A percentile compares a stretch with the other conserved stretches of the same genome.
phyloP scores from a whole-genome alignment of 2,329 filamentous ascomycete species.

The Alternaria novae-zelandiae region DNA sequence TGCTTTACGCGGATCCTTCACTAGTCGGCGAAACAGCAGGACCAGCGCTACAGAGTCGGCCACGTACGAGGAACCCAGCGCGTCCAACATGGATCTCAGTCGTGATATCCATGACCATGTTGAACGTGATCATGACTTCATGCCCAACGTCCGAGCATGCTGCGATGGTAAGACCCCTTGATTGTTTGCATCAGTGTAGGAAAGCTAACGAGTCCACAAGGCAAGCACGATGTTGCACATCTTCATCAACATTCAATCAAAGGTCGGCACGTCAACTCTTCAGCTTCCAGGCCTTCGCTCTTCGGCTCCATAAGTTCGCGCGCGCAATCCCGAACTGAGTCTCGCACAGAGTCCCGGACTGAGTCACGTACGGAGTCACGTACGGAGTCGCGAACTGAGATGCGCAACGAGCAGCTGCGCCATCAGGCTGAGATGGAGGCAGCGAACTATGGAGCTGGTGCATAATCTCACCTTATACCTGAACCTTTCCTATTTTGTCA shows the following conservation, averaged over 20 bases:
- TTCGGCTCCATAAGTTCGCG: conserved; percentile 44
- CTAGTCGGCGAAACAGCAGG: conserved; percentile 52
- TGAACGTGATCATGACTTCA: conserved; percentile 75
- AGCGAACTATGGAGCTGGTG: conserved; percentile 35
- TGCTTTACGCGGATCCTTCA: conserved; percentile 57
- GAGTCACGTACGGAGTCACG: conserved; percentile 34
- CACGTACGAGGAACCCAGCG: conserved; percentile 64
- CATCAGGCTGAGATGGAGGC: conserved; percentile 36
- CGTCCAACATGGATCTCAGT: conserved; percentile 77
- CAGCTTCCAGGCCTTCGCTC: conserved; percentile 35
- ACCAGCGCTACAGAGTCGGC: conserved; percentile 41
- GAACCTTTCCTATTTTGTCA: conserved; percentile 14
- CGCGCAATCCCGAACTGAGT: conserved; percentile 37
- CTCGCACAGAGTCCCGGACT: conserved; percentile 23
- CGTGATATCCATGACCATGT: conserved; percentile 78
- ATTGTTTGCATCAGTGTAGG: conserved; percentile 7
- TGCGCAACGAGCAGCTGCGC: conserved; percentile 31
- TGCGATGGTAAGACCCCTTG: conserved; percentile 79
- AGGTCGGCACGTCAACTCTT: conserved; percentile 35
- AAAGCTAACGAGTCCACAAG: conserved; percentile 30
- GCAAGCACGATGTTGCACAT: conserved; percentile 60
- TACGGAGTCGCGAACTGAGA: conserved; percentile 25
- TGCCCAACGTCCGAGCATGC: conserved; percentile 96
- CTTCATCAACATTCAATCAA: conserved; percentile 46
- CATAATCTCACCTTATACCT: conserved; percentile 23